A percentile compares a stretch with the other conserved stretches of the same genome.
These are phyloP conservation scores for Tetrahymena malaccensis DNA, from an alignment of 73 alveolate genomes.

Conservation along the genomic window DNA sequence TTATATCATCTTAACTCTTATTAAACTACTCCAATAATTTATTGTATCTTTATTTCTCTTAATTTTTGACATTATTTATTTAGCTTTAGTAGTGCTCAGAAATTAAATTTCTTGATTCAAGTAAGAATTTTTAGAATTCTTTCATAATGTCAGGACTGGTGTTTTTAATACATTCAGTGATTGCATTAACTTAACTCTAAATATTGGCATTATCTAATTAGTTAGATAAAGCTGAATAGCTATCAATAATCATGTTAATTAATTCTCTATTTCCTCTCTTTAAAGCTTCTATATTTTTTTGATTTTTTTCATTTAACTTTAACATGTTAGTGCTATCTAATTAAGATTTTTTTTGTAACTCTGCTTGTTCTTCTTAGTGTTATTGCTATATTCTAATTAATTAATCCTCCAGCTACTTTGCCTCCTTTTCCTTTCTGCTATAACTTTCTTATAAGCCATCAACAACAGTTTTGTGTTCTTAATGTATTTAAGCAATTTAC, in stretches of 20 bases:
- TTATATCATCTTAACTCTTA: neutral
- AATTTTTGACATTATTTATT: neutral
- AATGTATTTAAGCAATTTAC: neutral
- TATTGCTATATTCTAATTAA: neutral
- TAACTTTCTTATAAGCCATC: neutral
- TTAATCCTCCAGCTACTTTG: neutral
- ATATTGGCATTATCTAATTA: neutral
- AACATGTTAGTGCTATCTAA: neutral
- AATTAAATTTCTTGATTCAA: neutral
- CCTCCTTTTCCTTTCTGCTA: neutral
- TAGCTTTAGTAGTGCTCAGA: neutral
- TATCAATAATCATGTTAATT: neutral
- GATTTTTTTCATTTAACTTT: neutral
- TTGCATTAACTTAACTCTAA: neutral
- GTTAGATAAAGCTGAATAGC: neutral
- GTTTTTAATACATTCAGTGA: neutral
- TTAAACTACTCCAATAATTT: neutral
- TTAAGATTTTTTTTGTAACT: neutral
- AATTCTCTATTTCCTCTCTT: neutral
- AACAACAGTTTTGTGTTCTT: neutral
- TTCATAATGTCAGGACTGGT: neutral
- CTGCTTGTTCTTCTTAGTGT: neutral
- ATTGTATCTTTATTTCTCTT: neutral
- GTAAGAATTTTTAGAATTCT: neutral
- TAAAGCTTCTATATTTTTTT: neutral